A percentile compares a stretch with the other conserved stretches of the same genome.
Evolutionary conservation across 371 early-diverging fungal species (phyloP).

Genomic region (Lichtheimia corymbifera): DNA sequence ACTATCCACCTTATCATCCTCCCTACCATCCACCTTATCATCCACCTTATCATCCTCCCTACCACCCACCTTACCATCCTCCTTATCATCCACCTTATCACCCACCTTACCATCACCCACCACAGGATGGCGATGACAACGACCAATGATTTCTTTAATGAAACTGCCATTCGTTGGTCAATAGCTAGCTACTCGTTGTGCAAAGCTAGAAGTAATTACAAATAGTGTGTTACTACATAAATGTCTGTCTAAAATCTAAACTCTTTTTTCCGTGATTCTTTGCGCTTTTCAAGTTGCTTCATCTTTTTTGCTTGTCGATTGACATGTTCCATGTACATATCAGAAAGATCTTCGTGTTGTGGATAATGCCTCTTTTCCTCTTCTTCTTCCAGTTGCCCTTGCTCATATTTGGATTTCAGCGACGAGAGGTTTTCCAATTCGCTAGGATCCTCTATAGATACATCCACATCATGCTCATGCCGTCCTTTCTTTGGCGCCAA

Average conservation of each 20-base stretch:
- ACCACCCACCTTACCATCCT: too few species aligned
- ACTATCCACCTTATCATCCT: too few species aligned
- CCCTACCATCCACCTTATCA: too few species aligned
- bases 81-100: too few species aligned
- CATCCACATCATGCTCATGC: conserved; percentile 47
- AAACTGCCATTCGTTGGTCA: too few species aligned
- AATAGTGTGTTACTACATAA: too few species aligned
- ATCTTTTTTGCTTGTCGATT: conserved; percentile 64
- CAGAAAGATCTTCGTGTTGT: conserved; percentile 75
- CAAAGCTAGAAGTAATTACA: too few species aligned
- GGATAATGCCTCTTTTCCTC: conserved; percentile 34
- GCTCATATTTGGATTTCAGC: conserved; percentile 63
- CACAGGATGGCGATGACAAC: too few species aligned
- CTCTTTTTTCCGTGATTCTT: conserved; percentile 51
- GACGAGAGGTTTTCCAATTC: conserved; percentile 73
- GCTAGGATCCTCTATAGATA: conserved; percentile 67
- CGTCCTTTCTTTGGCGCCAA: conserved; percentile 37
- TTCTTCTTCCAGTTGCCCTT: conserved; percentile 42
- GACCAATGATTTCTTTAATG: too few species aligned
- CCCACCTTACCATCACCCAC: too few species aligned
- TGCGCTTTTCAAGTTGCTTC: conserved; percentile 58
- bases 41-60: too few species aligned
- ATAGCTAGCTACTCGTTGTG: too few species aligned
- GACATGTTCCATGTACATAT: conserved; percentile 86
- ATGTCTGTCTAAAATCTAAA: conserved; percentile 1